These are phyloP conservation scores for Lagenaria siceraria DNA, from an alignment of 306 rosid genomes.

Conservation along the genomic window DNA sequence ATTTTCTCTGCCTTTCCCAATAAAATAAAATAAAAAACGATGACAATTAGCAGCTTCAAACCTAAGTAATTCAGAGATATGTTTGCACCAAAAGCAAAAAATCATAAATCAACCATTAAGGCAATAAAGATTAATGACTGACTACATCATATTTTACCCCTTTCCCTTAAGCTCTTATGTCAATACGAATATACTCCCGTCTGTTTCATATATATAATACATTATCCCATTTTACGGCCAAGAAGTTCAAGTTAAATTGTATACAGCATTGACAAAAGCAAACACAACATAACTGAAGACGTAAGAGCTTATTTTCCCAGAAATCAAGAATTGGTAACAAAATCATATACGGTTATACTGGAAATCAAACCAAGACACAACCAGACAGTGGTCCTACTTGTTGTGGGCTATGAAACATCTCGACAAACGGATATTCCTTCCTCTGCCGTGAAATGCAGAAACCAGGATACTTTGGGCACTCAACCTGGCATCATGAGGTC, in stretches of 20 bases:
- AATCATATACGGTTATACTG: not conserved
- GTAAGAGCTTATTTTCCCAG: not conserved
- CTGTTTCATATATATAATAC: not conserved
- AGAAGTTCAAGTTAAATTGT: not conserved
- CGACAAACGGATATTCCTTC: slow-evolving; percentile 83
- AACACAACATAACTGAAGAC: not conserved
- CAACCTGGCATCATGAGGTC: slow-evolving; percentile 50
- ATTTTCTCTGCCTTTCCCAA: not conserved
- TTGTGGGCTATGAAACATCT: slow-evolving; percentile 66
- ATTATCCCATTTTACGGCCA: not conserved
- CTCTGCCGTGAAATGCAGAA: slow-evolving; percentile 78
- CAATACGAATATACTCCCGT: not conserved
- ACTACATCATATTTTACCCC: not conserved
- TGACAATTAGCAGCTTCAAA: not conserved
- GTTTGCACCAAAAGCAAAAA: not conserved
- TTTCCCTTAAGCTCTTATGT: not conserved
- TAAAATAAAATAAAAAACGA: not conserved
- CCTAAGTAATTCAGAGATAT: not conserved
- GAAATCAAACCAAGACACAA: not conserved
- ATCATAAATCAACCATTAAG: not conserved
- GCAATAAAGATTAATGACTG: not conserved
- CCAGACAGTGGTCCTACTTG: slow-evolving; percentile 35
- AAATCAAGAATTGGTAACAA: not conserved
- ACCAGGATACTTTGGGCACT: slow-evolving; percentile 96
- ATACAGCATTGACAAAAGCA: not conserved